Base-by-base conservation (phyloP, 2,329 filamentous ascomycete genomes). In the Pseudogymnoascus sp. region DNA sequence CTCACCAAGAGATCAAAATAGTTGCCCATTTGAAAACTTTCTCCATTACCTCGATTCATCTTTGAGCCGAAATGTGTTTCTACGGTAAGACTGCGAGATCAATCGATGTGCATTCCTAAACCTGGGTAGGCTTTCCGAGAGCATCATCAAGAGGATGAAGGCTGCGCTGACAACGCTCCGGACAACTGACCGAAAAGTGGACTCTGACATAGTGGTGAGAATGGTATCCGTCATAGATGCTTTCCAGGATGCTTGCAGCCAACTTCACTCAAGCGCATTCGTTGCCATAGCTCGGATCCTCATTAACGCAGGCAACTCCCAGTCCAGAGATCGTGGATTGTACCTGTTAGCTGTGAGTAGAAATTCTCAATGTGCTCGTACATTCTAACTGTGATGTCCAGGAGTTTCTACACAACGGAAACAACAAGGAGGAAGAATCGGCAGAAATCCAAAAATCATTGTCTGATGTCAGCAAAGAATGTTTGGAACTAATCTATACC, bases 281-380 rank as follows among this genome's bases (percentile, higher is more conserved):
- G 57, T 59, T n/a, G 35, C 37, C 5, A 59, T 59, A 39, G 57
- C 37, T 26, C 57, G 37, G 6, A 59, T 39, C 21, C 33, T 59
- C 17, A 37, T 39, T 39, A 21, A 37, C 13, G 37, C 57, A 26
- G 57, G n/a, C n/a, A 17, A 15, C 2, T 59, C 33, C 13, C 24
- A 11, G 17, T 1, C 9, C 5, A 59, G 57, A 31, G 33, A 59
- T 17, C 57, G 57, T 59, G 57, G 57, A 5, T 39, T 59, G 17
- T 59, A 59, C n/a, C 35, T 59, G 21, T 17, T 59, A 15, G 33
- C 35, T 10, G 57, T 59, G n/a, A 59, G 57, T 26, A 15, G 26
- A 37, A 10, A 11, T 26, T 40, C 24, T 9, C 8, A 15, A 29
- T 29, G 4, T 17, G 13, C 13, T 15, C 21, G 10, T 15, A 26